Evolutionary conservation across 2,329 filamentous ascomycete species (phyloP).

Genomic region (Cordyceps tenuipes): DNA sequence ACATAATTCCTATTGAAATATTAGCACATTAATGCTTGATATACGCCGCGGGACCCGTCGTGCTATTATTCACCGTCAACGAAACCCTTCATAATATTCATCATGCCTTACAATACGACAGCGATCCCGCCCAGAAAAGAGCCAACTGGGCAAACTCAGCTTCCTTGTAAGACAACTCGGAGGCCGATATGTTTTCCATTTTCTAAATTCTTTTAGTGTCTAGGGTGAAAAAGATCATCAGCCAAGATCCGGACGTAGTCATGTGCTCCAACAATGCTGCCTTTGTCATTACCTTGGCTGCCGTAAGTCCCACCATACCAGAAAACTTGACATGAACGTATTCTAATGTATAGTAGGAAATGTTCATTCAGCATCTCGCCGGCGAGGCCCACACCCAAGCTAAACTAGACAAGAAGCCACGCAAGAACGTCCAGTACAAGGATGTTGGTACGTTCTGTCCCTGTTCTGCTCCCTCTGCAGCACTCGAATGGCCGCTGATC

Average conservation of each 20-base stretch:
- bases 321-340: not conserved
- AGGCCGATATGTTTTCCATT: not conserved
- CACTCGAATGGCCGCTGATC: not conserved
- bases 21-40: not conserved
- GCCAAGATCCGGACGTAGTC: slow-evolving; percentile 74
- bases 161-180: slow-evolving; percentile 59
- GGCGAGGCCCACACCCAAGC: slow-evolving; percentile 79
- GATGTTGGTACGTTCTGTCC: slow-evolving; percentile 60
- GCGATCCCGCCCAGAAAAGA: slow-evolving; percentile 74
- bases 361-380: slow-evolving; percentile 90
- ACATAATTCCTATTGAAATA: not conserved
- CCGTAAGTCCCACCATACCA: slow-evolving; percentile 40
- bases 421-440: slow-evolving; percentile 91
- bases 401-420: slow-evolving; percentile 83
- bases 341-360: slow-evolving; percentile 52
- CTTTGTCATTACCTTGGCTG: slow-evolving; percentile 87
- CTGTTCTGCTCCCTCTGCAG: not conserved
- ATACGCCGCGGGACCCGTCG: not conserved
- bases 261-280: slow-evolving; percentile 89
- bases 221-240: slow-evolving; percentile 91
- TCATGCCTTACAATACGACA: slow-evolving; percentile 85
- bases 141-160: slow-evolving; percentile 72
- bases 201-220: slow-evolving; percentile 53
- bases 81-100: slow-evolving; percentile 9
- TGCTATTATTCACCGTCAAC: not conserved